phyloP scores from a whole-genome alignment of 2,329 filamentous ascomycete species.

The Verticillium tricorpus region DNA sequence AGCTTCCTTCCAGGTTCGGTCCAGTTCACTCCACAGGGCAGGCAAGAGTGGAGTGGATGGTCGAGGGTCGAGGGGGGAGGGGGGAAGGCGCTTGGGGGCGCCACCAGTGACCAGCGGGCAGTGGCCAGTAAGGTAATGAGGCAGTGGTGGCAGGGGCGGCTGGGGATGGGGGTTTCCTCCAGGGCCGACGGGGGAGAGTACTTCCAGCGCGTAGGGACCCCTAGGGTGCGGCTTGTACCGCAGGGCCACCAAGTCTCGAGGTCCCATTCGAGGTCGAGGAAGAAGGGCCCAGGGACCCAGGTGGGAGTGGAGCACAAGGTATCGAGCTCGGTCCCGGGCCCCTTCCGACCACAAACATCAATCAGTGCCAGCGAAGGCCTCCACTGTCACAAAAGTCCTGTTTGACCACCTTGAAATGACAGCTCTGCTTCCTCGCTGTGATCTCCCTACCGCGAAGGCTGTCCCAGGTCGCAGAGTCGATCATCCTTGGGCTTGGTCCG shows the following conservation, averaged over 20 bases:
- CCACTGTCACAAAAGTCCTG: too few species aligned
- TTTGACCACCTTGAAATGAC: neutral
- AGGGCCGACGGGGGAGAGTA: neutral
- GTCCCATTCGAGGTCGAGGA: neutral
- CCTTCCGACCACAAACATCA: neutral
- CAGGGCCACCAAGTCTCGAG: neutral
- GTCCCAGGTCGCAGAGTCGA: neutral
- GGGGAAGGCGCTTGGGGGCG: neutral
- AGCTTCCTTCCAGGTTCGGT: neutral
- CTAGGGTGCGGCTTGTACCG: neutral
- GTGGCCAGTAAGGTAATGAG: neutral
- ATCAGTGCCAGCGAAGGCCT: neutral
- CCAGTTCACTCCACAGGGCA: neutral
- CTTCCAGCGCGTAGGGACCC: neutral
- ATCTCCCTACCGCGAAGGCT: neutral
- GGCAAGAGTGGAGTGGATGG: neutral
- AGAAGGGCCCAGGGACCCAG: neutral
- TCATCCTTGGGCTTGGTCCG: too few species aligned
- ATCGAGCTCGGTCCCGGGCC: neutral
- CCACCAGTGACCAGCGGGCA: neutral
- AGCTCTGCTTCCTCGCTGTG: neutral
- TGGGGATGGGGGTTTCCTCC: neutral
- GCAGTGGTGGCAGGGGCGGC: neutral
- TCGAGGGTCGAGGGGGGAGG: neutral
- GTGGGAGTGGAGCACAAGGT: neutral